Evolutionary conservation across 2,329 filamentous ascomycete genomes (phyloP).

Genomic region (Aspergillus terreus): DNA sequence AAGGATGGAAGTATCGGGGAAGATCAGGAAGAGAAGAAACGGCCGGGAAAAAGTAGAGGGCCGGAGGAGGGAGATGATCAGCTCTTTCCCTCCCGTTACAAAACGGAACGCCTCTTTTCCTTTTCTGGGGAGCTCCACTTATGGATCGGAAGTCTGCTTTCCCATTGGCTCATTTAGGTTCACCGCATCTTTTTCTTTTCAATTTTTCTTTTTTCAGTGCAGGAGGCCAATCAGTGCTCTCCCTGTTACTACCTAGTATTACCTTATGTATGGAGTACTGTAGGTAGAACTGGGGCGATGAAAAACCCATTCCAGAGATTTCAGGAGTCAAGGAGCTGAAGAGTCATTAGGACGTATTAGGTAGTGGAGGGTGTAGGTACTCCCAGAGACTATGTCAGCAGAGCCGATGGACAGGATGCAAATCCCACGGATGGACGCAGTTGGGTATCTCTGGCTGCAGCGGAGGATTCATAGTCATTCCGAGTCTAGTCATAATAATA

Average conservation of each 20-base stretch:
- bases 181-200: constrained; percentile 31
- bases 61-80: constrained; percentile 4
- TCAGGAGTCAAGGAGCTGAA: not conserved
- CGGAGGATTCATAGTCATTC: not conserved
- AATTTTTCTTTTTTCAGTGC: not conserved
- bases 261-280: too few species aligned
- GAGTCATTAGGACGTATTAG: not conserved
- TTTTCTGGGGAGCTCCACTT: constrained; percentile 19
- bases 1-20: constrained; percentile 12
- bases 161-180: constrained; percentile 25
- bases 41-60: constrained; percentile 19
- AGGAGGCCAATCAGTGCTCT: constrained; percentile 9
- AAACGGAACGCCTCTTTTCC: constrained; percentile 12
- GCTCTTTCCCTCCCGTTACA: constrained; percentile 10
- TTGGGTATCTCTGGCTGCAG: constrained; percentile 20
- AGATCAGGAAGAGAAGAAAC: constrained; percentile 15
- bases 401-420: not conserved
- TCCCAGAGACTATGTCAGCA: too few species aligned
- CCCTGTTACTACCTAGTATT: not conserved
- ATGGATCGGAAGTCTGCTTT: constrained; percentile 4
- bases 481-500: not conserved
- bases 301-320: not conserved
- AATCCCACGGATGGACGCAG: not conserved
- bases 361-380: not conserved
- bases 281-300: constrained; percentile 6